Conservation (phyloP, 148 eudicot species). For the Rhododendron simsii region DNA sequence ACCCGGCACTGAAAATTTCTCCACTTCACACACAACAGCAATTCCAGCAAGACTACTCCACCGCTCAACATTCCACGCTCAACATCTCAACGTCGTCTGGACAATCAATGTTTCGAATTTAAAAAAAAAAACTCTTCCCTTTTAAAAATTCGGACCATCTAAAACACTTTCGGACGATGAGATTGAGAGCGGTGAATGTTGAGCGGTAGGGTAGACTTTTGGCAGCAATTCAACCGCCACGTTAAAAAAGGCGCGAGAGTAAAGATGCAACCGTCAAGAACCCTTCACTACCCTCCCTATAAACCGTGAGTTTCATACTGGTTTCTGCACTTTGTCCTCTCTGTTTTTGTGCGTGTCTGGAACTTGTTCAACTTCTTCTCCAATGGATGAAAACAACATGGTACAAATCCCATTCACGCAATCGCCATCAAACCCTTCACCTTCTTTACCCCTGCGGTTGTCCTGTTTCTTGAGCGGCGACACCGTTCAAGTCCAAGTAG, state of each 20-base stretch:
- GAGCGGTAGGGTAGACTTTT: too few relatives aligned
- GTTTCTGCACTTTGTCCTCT: background rate
- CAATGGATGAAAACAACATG: background rate
- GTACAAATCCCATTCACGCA: background rate
- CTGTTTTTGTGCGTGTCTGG: background rate
- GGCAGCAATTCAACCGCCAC: background rate
- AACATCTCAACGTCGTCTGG: too few relatives aligned
- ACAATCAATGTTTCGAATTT: too few relatives aligned
- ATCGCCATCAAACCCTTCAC: background rate
- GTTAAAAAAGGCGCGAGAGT: background rate
- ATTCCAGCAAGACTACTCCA: too few relatives aligned
- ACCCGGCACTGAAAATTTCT: too few relatives aligned
- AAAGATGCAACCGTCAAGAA: background rate
- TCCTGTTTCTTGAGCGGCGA: background rate
- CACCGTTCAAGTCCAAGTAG: constrained; percentile 6
- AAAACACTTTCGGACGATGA: too few relatives aligned
- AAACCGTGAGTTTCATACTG: background rate
- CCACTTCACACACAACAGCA: too few relatives aligned
- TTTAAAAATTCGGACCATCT: too few relatives aligned
- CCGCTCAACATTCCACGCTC: too few relatives aligned
- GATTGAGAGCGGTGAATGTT: too few relatives aligned
- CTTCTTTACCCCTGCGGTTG: background rate
- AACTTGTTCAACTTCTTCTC: background rate
- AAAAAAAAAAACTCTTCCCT: too few relatives aligned
- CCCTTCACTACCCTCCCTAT: background rate